phyloP scores from a whole-genome alignment of 352 stramenopile species.

The Achlya hypogyna region DNA sequence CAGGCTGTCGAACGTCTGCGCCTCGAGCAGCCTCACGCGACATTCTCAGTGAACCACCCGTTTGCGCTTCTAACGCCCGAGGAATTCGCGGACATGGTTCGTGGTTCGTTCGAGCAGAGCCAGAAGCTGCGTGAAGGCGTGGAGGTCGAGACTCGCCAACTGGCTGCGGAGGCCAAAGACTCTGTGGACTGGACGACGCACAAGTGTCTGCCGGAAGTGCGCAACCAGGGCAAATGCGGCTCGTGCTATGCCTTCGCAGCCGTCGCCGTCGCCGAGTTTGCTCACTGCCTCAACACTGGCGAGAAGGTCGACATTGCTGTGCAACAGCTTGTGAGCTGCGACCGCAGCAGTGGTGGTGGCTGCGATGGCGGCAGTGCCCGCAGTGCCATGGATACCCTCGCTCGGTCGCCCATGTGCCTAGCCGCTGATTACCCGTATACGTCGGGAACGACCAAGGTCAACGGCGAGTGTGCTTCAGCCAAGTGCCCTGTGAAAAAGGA shows the following conservation, averaged over 20 bases:
- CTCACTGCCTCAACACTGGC: slow-evolving; percentile 87
- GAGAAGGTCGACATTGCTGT: slow-evolving; percentile 92
- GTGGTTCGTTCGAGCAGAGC: neutral
- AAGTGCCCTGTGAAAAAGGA: slow-evolving; percentile 76
- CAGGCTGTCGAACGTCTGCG: neutral
- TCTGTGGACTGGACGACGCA: slow-evolving; percentile 20
- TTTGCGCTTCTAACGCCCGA: slow-evolving; percentile 16
- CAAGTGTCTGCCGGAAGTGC: slow-evolving; percentile 50
- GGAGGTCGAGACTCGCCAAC: neutral
- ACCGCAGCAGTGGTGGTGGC: slow-evolving; percentile 89
- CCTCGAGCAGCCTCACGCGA: slow-evolving; percentile 4
- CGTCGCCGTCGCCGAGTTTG: slow-evolving; percentile 86
- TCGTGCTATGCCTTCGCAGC: slow-evolving; percentile 97
- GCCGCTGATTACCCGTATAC: slow-evolving; percentile 52
- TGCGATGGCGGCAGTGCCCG: slow-evolving; percentile 97
- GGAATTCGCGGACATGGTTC: slow-evolving; percentile 1
- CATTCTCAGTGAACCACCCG: slow-evolving; percentile 1
- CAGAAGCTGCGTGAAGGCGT: neutral
- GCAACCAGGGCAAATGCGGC: slow-evolving; percentile 89
- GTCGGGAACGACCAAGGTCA: slow-evolving; percentile 82
- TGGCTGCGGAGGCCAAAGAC: slow-evolving; percentile 20
- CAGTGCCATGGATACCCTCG: slow-evolving; percentile 94
- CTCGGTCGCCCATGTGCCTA: slow-evolving; percentile 77
- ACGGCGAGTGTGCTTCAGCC: slow-evolving; percentile 72
- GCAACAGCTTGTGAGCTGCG: slow-evolving; percentile 97